Evolutionary conservation across 2,329 filamentous ascomycete species (phyloP), one percentile per base, ranked within the genome.

Genomic region (Tothia fuscella): DNA sequence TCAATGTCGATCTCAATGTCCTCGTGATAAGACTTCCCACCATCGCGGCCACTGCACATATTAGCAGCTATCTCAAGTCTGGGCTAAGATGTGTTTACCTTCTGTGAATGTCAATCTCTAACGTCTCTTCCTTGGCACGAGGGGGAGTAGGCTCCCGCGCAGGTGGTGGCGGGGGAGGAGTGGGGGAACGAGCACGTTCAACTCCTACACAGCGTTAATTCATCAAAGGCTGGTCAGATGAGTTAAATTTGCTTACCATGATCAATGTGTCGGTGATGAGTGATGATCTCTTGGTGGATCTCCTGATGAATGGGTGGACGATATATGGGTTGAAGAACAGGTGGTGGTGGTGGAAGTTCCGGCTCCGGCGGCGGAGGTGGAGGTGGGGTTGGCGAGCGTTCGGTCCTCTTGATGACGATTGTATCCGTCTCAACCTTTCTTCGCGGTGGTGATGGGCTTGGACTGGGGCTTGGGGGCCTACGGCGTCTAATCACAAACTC

Each of bases 251-350:
- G 59, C 76, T 56, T 67, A 85, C 83, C 87, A 62, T 93, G 85
- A 55, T 93, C 83, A 51, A 93, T 81, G 55, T 89, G 82, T 44
- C 80, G 74, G 57, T 91, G 89, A 61, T 91, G 84, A 0, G 85
- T 93, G 49, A 93, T 88, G 45, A 93, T 78, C 56, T 94, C 85
- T 54, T 88, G 78, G 60, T 91, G 83, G 45, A 93, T 78, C 56
- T 93, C 84, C 54, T 89, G 78, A 60, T 89, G 83, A 51, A 93
- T 85, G 1, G 80, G 82, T 25, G 86, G 86, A 16, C 80, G 78
- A 31, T 77, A 73, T 52, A 91, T 79, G 33, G 82, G 70, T 48
- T 72, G 71, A 20, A 75, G 76, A 31, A 71, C 68, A 36, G 63
- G 64, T 25, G 64, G 60, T 26, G 62, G 61, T 25, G 61, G 62